Conservation (phyloP, 192 early-diverging fungal species). For the Spizellomyces punctatus region DNA sequence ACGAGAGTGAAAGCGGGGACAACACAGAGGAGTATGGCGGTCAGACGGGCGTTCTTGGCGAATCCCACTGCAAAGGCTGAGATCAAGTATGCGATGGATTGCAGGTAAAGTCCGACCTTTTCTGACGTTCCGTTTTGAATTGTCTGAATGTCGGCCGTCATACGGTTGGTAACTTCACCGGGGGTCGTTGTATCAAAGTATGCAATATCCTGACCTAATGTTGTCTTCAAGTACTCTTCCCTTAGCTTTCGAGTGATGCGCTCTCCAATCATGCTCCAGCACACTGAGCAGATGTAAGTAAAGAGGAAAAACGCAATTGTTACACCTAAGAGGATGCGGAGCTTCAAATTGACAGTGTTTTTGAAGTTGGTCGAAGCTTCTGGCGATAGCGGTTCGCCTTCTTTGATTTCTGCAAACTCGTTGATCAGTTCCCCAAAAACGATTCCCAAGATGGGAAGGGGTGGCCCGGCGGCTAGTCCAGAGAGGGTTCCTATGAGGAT, state of each 20-base stretch:
- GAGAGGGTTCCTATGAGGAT: slow-evolving; percentile 2
- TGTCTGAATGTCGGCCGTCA: slow-evolving; percentile 19
- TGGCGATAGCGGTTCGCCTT: neutral
- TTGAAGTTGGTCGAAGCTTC: neutral
- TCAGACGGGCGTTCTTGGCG: slow-evolving; percentile 65
- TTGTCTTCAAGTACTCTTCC: neutral
- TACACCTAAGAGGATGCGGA: neutral
- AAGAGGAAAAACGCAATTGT: slow-evolving; percentile 7
- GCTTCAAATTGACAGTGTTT: neutral
- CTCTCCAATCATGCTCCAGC: slow-evolving; percentile 18
- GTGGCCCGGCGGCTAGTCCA: slow-evolving; percentile 1
- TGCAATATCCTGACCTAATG: neutral
- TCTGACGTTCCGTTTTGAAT: slow-evolving; percentile 35
- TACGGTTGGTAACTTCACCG: neutral
- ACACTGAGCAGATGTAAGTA: slow-evolving; percentile 7
- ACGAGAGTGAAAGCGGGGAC: slow-evolving; percentile 65
- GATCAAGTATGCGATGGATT: slow-evolving; percentile 19
- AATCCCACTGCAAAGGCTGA: slow-evolving; percentile 10
- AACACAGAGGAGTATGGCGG: slow-evolving; percentile 71
- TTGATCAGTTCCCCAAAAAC: slow-evolving; percentile 12
- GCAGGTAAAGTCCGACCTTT: slow-evolving; percentile 29
- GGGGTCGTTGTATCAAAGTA: neutral
- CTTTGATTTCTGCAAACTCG: neutral
- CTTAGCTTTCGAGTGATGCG: neutral
- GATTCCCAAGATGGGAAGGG: slow-evolving; percentile 16